Conservation (phyloP, 306 rosid genomes). For the Fragaria iinumae region DNA sequence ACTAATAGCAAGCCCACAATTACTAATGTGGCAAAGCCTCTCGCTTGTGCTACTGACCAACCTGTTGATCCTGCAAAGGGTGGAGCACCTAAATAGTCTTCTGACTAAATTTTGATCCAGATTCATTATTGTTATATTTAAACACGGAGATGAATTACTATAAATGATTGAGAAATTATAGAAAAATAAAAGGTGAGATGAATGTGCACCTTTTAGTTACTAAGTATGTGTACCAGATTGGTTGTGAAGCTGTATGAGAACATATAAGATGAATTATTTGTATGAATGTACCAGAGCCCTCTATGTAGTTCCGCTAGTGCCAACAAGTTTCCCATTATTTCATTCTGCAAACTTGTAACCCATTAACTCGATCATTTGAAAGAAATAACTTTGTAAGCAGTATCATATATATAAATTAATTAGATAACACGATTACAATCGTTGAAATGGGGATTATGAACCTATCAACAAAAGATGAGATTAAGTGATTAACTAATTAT, state of each 20-base stretch:
- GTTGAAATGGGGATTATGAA: no score
- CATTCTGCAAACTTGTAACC: no score
- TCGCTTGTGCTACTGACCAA: not conserved
- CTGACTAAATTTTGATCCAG: not conserved
- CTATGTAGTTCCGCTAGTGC: no score
- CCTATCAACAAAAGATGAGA: no score
- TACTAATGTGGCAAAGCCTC: not conserved
- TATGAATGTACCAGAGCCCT: not conserved
- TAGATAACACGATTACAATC: no score
- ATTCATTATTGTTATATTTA: not conserved
- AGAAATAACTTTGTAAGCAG: no score
- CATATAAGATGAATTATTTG: not conserved
- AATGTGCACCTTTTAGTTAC: not conserved
- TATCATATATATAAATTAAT: no score
- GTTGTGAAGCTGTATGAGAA: not conserved
- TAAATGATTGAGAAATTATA: not conserved
- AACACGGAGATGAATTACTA: not conserved
- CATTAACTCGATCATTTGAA: no score
- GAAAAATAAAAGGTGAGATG: not conserved
- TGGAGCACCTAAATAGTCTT: not conserved
- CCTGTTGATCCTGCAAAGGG: not conserved
- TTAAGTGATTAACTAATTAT: no score
- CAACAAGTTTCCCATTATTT: no score
- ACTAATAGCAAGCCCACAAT: constrained; percentile 32
- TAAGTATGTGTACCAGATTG: not conserved